Evolutionary conservation across 2,329 filamentous ascomycete genomes (phyloP).

Genomic region (Ophiostoma sp.): DNA sequence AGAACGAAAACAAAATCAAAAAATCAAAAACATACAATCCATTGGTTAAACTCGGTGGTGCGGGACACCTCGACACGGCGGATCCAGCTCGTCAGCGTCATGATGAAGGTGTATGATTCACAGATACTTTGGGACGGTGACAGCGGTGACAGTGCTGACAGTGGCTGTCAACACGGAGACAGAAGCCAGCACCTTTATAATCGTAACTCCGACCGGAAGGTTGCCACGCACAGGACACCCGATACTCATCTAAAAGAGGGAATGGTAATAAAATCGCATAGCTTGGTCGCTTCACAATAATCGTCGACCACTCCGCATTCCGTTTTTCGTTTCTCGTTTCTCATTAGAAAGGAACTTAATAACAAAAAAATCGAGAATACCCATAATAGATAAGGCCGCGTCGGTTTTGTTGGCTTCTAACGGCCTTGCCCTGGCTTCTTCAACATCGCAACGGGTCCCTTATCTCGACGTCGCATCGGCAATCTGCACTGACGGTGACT

Average conservation of each 20-base stretch:
- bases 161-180: neutral
- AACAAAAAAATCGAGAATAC: neutral
- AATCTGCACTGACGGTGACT: too few relatives aligned
- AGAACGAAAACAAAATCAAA: neutral
- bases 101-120: neutral
- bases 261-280: neutral
- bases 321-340: neutral
- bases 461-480: neutral
- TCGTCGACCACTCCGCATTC: too few relatives aligned
- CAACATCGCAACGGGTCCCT: neutral
- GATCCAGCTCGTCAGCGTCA: constrained; percentile 11
- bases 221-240: neutral
- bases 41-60: constrained; percentile 14
- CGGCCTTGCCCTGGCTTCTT: neutral
- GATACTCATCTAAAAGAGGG: neutral
- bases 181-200: neutral
- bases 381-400: constrained; percentile 7
- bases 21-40: neutral
- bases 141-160: too few relatives aligned
- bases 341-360: neutral
- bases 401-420: neutral
- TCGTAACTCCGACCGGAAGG: neutral
- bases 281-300: too few relatives aligned
- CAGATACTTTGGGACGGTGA: too few relatives aligned
- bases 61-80: constrained; percentile 5